These are phyloP conservation scores for Penicillium sp. DNA, from an alignment of 2,329 filamentous ascomycete genomes.

Conservation along the genomic window DNA sequence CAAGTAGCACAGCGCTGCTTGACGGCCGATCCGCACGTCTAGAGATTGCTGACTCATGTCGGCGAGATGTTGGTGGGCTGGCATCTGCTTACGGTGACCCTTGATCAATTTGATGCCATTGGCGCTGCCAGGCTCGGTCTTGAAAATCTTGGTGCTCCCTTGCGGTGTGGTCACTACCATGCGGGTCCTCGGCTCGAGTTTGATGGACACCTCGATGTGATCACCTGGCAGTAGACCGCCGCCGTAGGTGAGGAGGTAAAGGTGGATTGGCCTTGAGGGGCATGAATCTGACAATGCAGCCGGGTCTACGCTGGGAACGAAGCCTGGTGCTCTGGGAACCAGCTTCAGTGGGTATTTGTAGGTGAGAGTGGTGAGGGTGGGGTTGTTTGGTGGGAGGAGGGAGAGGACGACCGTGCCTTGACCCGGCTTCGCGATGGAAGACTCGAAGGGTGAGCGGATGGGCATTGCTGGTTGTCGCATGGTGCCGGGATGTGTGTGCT, in stretches of 20 bases:
- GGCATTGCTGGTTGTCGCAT: slow-evolving; percentile 37
- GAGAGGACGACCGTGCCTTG: slow-evolving; percentile 76
- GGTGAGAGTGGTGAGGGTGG: slow-evolving; percentile 72
- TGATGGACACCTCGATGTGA: slow-evolving; percentile 71
- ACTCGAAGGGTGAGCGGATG: slow-evolving; percentile 71
- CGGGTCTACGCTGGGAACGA: slow-evolving; percentile 55
- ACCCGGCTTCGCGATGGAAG: slow-evolving; percentile 73
- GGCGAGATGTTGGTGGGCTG: slow-evolving; percentile 41
- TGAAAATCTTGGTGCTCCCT: slow-evolving; percentile 96
- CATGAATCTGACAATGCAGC: slow-evolving; percentile 27
- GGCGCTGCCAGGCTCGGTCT: slow-evolving; percentile 57
- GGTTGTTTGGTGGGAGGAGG: slow-evolving; percentile 70
- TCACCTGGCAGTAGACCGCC: slow-evolving; percentile 91
- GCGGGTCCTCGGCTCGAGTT: slow-evolving; percentile 65
- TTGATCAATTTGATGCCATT: slow-evolving; percentile 30
- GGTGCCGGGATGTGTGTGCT: slow-evolving; percentile 12
- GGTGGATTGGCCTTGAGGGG: slow-evolving; percentile 64
- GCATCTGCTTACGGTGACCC: slow-evolving; percentile 37
- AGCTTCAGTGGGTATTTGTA: slow-evolving; percentile 97
- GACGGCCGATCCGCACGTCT: slow-evolving; percentile 52
- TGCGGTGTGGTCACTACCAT: slow-evolving; percentile 65
- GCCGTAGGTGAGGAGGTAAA: slow-evolving; percentile 92
- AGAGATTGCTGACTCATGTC: slow-evolving; percentile 54
- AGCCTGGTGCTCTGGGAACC: slow-evolving; percentile 74
- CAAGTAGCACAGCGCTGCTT: slow-evolving; percentile 64